Conservation (phyloP, 1,284 basidiomycete genomes). For the Agroathelia rolfsii region DNA sequence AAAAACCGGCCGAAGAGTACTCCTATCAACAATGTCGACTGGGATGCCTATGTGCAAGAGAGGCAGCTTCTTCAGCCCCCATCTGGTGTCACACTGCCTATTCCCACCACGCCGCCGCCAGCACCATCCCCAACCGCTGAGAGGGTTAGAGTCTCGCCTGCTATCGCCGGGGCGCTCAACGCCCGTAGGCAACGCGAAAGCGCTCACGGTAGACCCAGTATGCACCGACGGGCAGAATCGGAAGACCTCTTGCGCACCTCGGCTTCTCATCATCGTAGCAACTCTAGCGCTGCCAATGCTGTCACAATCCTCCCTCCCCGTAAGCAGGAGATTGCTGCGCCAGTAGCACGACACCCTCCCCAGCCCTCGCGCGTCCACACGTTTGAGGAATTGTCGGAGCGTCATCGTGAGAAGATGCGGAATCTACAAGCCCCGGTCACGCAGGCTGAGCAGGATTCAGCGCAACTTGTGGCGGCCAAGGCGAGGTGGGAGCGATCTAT, state of each 20-base stretch:
- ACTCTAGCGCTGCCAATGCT: too few species aligned
- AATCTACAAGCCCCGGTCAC: constrained; percentile 68
- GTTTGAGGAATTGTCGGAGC: constrained; percentile 70
- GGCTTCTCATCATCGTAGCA: too few species aligned
- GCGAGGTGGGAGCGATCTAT: constrained; percentile 70
- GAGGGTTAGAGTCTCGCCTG: constrained; percentile 48
- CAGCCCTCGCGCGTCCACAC: constrained; percentile 47
- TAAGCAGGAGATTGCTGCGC: constrained; percentile 34
- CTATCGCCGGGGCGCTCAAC: constrained; percentile 63
- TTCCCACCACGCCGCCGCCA: constrained; percentile 44
- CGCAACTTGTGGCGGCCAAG: constrained; percentile 56
- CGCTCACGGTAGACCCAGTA: constrained; percentile 27
- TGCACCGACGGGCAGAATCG: constrained; percentile 28
- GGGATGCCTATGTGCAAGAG: constrained; percentile 73
- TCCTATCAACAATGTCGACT: constrained; percentile 58
- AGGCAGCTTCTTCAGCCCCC: constrained; percentile 74
- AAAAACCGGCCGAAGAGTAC: constrained; percentile 63
- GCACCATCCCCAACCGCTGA: constrained; percentile 21
- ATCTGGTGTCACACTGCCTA: constrained; percentile 65
- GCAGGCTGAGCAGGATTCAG: constrained; percentile 59
- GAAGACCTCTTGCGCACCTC: constrained; percentile 22
- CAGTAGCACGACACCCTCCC: constrained; percentile 37
- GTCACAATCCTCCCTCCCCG: constrained; percentile 60
- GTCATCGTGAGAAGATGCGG: constrained; percentile 72
- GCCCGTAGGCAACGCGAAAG: constrained; percentile 61